phyloP scores from a whole-genome alignment of 768 basidiomycete species.

The Russula griseocarnosa region DNA sequence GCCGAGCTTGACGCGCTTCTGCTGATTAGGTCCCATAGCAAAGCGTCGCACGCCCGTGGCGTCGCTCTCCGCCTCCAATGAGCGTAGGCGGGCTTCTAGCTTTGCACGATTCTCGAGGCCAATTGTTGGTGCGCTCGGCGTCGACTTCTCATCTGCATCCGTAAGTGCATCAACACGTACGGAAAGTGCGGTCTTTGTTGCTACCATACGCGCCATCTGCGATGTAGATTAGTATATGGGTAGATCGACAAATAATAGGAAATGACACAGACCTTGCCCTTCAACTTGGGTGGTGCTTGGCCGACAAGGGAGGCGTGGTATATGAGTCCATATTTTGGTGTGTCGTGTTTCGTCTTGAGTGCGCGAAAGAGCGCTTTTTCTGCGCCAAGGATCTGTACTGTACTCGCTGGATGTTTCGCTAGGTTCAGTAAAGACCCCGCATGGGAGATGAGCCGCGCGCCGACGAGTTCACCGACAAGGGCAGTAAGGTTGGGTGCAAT shows the following conservation, averaged over 20 bases:
- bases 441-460: constrained; percentile 70
- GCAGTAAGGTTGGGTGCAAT: constrained; percentile 96
- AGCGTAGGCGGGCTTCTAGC: constrained; percentile 88
- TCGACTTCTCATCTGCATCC: constrained; percentile 87
- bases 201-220: constrained; percentile 99
- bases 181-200: constrained; percentile 95
- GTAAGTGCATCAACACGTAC: constrained; percentile 97
- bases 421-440: constrained; percentile 67
- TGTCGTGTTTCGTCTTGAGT: constrained; percentile 84
- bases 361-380: constrained; percentile 77
- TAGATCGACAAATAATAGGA: neutral
- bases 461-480: constrained; percentile 72
- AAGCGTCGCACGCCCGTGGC: constrained; percentile 66
- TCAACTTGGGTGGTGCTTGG: constrained; percentile 95
- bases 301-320: constrained; percentile 98
- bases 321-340: constrained; percentile 98
- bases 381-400: constrained; percentile 71
- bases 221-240: constrained; percentile 4
- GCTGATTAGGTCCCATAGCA: constrained; percentile 58
- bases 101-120: constrained; percentile 93
- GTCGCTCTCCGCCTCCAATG: constrained; percentile 81
- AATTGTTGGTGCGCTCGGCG: constrained; percentile 73
- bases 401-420: constrained; percentile 75
- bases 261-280: constrained; percentile 71
- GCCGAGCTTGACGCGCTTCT: constrained; percentile 73